Base-by-base conservation (phyloP, 352 stramenopile genomes). In the Chrysophaeum taylorii region DNA sequence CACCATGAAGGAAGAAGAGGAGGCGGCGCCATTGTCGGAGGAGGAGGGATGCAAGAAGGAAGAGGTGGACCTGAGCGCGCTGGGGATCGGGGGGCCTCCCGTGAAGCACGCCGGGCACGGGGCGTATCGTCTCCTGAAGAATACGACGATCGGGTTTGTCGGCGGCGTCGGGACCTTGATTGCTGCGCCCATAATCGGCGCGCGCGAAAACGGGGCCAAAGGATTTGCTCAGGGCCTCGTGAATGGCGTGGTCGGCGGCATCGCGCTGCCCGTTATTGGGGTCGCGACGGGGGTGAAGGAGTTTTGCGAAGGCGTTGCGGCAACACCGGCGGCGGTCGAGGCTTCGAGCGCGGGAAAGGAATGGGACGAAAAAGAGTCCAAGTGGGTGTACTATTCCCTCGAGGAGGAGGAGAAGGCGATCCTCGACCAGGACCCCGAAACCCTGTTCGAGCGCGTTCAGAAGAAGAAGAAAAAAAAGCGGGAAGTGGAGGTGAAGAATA, bases 251-350 rank as follows among this genome's bases (percentile, higher is more conserved):
- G 63, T 73, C 38, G 76, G 73, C 35, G 82, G 76, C 12, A 81
- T 89, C 18, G 78, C 81, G 12, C 54, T 91, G n/a, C 85, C 84
- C n/a, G 68, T 89, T 0, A 82, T 82, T 9, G 85, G 84, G 42
- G 76, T 90, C 54, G 82, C 75, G 54, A 80, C 87, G 23, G 84
- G 84, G 1, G 79, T 79, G 0, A 83, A 82, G 70, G 84, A 90
- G 68, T 73, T 91, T 7, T 68, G 48, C n/a, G 64, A 82, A 33
- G 85, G 84, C 43, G 71, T 89, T 15, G 80, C 64, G 25, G 87
- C 86, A 54, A 83, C 74, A 14, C 76, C 73, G 0, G 81, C 85
- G 75, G 79, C 82, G 0, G 72, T 86, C 25, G 77, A 76, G 70
- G 72, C 67, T 0, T 71, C 72, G 29, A 75, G 12, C 2, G 16